Conservation (phyloP, 1,284 basidiomycete species). For the Apiotrichum siamense region DNA sequence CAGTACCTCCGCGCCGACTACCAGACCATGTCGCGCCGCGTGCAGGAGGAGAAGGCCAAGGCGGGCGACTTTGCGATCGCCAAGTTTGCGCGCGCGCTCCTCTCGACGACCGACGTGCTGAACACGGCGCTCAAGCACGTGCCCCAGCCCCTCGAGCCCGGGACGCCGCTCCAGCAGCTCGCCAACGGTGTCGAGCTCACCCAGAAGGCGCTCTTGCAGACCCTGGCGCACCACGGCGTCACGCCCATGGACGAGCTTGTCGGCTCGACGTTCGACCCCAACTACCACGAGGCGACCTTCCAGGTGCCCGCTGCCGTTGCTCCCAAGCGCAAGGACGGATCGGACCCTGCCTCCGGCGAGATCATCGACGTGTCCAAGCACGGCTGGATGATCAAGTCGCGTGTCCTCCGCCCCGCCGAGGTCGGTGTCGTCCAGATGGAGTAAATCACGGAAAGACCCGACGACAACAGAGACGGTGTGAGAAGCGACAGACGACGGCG, state of each 20-base stretch:
- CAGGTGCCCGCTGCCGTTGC: slow-evolving; percentile 67
- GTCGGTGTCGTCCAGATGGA: slow-evolving; percentile 74
- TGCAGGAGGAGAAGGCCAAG: slow-evolving; percentile 83
- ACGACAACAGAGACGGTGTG: background rate
- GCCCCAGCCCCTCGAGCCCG: slow-evolving; percentile 51
- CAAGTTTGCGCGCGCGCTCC: slow-evolving; percentile 80
- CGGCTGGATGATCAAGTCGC: slow-evolving; percentile 87
- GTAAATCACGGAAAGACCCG: slow-evolving; percentile 14
- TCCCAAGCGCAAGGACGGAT: slow-evolving; percentile 56
- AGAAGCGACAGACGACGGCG: background rate
- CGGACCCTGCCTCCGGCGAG: slow-evolving; percentile 62
- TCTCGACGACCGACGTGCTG: slow-evolving; percentile 88
- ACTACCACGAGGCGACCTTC: slow-evolving; percentile 89
- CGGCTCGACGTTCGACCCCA: slow-evolving; percentile 91
- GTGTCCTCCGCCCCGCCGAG: slow-evolving; percentile 88
- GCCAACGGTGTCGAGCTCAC: slow-evolving; percentile 88
- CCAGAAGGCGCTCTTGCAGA: slow-evolving; percentile 80
- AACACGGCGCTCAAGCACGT: slow-evolving; percentile 76
- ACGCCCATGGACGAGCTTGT: slow-evolving; percentile 64
- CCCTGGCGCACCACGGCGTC: slow-evolving; percentile 84
- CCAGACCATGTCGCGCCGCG: slow-evolving; percentile 86
- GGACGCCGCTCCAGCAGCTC: slow-evolving; percentile 61
- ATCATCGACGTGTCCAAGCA: slow-evolving; percentile 87
- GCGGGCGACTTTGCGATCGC: slow-evolving; percentile 90
- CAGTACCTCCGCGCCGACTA: slow-evolving; percentile 90